Conservation (phyloP, 2,329 filamentous ascomycete genomes). For the Aspergillus eucalypticola region DNA sequence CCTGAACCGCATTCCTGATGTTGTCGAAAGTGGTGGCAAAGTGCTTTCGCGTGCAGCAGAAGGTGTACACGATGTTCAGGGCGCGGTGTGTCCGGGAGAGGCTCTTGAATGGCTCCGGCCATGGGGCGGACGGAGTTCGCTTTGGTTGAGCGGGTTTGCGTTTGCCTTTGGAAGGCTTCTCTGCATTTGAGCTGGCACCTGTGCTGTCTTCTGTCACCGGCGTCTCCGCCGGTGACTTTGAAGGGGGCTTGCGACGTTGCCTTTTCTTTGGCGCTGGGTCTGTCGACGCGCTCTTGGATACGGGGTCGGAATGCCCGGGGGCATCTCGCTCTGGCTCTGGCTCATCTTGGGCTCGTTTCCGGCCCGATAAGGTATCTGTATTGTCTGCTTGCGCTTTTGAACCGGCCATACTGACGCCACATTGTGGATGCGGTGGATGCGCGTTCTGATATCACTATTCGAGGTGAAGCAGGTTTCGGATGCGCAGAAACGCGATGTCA, state of each 20-base stretch:
- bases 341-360: constrained; percentile 21
- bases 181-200: background rate
- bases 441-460: background rate
- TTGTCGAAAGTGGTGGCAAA: constrained; percentile 89
- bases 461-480: background rate
- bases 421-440: constrained; percentile 18
- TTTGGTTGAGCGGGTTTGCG: constrained; percentile 13
- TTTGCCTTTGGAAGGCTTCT: constrained; percentile 5
- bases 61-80: constrained; percentile 90
- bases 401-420: constrained; percentile 28
- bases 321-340: background rate
- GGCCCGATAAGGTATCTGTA: constrained; percentile 12
- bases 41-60: constrained; percentile 90
- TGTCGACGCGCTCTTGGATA: constrained; percentile 20
- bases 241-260: constrained; percentile 6
- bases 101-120: constrained; percentile 73
- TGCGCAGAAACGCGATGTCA: background rate
- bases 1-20: constrained; percentile 80
- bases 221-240: background rate
- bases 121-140: constrained; percentile 52
- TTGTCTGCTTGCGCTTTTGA: constrained; percentile 1
- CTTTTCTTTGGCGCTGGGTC: background rate
- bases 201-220: background rate
- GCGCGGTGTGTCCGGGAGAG: constrained; percentile 78
- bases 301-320: background rate